Base-by-base conservation (phyloP, 106 monocot genomes). In the Allium cepa region DNA sequence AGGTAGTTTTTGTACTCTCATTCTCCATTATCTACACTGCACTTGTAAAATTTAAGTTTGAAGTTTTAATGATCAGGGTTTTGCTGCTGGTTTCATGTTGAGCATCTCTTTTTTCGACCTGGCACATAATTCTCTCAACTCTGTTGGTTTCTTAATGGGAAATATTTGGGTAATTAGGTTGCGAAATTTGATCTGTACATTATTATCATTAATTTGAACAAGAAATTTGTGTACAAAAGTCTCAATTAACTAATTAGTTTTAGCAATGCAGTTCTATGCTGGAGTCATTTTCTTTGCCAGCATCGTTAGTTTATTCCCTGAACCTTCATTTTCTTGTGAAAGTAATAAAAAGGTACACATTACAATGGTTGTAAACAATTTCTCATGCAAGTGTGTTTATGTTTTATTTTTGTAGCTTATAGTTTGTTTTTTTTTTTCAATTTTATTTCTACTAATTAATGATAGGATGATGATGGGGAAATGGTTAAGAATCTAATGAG, bases 81-180 rank as follows among this genome's bases (percentile, higher is more conserved):
- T 96, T 84, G 96, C 96, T 62, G 85, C 96, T 76, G 96, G 96
- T 6, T 84, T 96, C 57, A 96, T 96, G 96, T 61, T 96, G 84
- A 88, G 92, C 79, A 92, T 96, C 77, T 92, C 96, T 14, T 96
- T 96, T 72, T 64, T 96, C 9, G 91, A 96, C 79, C 80, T 96
- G 84, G 81, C 91, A 55, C 92, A 96, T 73, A 96, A 96, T 84
- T 91, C 96, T 53, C 17, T 96, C 47, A 96, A 92, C 72, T 84
- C 83, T 62, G 83, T 96, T 73, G 96, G 96, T 13, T 96, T 96
- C 82, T 78, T 96, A 58, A 99, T 90, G 77, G 99, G 85, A 9
- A 99, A 99, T 64, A 62, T 99, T 50, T 99, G 99, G 99, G 99
- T 99, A 64, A 79, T n/a, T 11, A 6, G 49, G 8, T 16, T 49